phyloP scores from a whole-genome alignment of 2,329 filamentous ascomycete genomes.

The Sclerotinia sclerotiorum region DNA sequence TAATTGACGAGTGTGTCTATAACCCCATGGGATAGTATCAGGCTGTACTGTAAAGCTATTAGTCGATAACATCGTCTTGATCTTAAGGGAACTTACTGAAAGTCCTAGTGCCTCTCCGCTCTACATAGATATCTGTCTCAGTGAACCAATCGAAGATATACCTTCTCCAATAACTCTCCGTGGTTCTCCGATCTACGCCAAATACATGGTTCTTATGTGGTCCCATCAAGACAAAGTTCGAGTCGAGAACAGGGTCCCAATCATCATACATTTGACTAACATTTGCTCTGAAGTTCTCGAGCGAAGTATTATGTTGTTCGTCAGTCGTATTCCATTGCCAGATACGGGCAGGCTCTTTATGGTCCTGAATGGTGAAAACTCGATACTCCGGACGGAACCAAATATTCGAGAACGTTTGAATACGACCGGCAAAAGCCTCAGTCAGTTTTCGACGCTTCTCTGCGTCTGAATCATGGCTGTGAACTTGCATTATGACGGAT shows the following conservation, averaged over 20 bases:
- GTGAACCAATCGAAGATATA: slow-evolving; percentile 29
- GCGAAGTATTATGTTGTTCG: slow-evolving; percentile 1
- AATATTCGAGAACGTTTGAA: slow-evolving; percentile 19
- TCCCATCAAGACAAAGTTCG: slow-evolving; percentile 8
- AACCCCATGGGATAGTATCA: slow-evolving; percentile 13
- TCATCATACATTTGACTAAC: slow-evolving; percentile 11
- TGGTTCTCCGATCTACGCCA: slow-evolving; percentile 19
- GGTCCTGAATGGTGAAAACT: slow-evolving; percentile 20
- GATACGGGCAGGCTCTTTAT: background rate
- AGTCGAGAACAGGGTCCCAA: slow-evolving; percentile 9
- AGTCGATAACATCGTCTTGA: background rate
- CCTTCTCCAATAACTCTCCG: slow-evolving; percentile 23
- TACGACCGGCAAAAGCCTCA: background rate
- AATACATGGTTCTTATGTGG: background rate
- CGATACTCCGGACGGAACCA: slow-evolving; percentile 32
- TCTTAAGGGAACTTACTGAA: slow-evolving; percentile 1
- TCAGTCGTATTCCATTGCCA: slow-evolving; percentile 15
- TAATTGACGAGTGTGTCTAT: slow-evolving; percentile 6
- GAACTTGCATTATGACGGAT: slow-evolving; percentile 8
- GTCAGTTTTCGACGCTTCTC: background rate
- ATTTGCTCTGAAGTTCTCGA: background rate
- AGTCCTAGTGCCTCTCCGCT: background rate
- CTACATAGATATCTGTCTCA: slow-evolving; percentile 4
- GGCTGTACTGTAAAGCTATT: slow-evolving; percentile 9
- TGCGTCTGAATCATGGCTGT: background rate